Conservation (phyloP, 2,329 filamentous ascomycete genomes). For the Fusarium sp. region DNA sequence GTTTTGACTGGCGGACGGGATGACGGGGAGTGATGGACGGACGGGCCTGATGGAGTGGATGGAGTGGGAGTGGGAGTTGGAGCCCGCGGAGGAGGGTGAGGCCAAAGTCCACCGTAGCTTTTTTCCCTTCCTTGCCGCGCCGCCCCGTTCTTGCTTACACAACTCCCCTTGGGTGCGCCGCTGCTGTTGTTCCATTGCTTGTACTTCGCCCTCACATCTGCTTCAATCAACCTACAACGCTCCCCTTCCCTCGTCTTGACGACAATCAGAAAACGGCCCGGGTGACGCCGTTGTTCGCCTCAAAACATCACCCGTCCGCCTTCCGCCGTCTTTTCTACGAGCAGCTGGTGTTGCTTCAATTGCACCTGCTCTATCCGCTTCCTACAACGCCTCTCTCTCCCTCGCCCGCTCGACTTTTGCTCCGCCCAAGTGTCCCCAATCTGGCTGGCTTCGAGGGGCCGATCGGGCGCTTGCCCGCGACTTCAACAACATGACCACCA, state of each 20-base stretch:
- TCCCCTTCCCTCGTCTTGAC: conserved; percentile 35
- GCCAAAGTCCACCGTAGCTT: conserved; percentile 45
- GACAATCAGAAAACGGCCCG: conserved; percentile 31
- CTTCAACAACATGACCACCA: conserved; percentile 49
- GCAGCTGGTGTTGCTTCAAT: conserved; percentile 39
- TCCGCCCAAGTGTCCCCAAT: conserved; percentile 37
- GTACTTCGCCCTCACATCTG: conserved; percentile 31
- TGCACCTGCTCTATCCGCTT: conserved; percentile 34
- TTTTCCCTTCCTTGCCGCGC: conserved; percentile 40
- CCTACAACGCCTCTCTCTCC: conserved; percentile 18
- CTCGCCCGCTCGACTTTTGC: conserved; percentile 22
- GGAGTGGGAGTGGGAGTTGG: background rate
- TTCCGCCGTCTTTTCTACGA: conserved; percentile 30
- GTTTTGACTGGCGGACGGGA: conserved; percentile 35
- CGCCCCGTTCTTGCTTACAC: conserved; percentile 45
- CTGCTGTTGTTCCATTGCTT: background rate
- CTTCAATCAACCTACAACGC: conserved; percentile 38
- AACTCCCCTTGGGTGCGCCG: conserved; percentile 29
- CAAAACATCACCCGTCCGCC: conserved; percentile 7
- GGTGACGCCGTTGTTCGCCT: conserved; percentile 34
- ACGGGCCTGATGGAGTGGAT: background rate
- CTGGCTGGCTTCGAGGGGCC: conserved; percentile 51
- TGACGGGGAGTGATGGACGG: conserved; percentile 8
- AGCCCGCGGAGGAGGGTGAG: background rate
- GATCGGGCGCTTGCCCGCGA: conserved; percentile 53